A percentile compares a stretch with the other conserved stretches of the same genome.
Evolutionary conservation across 2,329 filamentous ascomycete species (phyloP).

Genomic region (Magnaporthales sp.): DNA sequence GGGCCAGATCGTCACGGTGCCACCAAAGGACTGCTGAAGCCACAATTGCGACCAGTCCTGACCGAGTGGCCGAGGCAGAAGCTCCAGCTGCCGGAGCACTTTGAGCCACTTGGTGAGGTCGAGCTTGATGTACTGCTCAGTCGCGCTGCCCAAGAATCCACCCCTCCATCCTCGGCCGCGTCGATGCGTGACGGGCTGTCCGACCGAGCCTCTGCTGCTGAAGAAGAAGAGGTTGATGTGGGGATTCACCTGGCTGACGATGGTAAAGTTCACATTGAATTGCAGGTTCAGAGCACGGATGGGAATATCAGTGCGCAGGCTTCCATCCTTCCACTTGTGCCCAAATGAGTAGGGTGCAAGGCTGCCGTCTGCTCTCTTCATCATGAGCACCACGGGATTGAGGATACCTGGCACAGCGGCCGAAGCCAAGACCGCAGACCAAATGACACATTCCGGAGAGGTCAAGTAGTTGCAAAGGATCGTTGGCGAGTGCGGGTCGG

Average conservation of each 20-base stretch:
- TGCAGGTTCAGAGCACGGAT: conserved; percentile 89
- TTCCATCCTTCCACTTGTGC: conserved; percentile 99
- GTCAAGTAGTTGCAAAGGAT: conserved; percentile 95
- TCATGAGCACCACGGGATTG: conserved; percentile 88
- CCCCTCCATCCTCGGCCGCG: conserved; percentile 92
- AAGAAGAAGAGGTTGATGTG: conserved; percentile 99
- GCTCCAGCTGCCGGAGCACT: conserved; percentile 83
- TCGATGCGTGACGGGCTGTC: conserved; percentile 87
- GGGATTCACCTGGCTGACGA: conserved; percentile 83
- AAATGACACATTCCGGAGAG: conserved; percentile 93
- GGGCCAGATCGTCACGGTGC: conserved; percentile 95
- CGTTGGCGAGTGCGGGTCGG: conserved; percentile 84
- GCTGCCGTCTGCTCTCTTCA: conserved; percentile 70
- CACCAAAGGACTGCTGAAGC: conserved; percentile 80
- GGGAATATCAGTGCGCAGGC: conserved; percentile 87
- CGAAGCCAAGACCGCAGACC: conserved; percentile 91
- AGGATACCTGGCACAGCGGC: conserved; percentile 93
- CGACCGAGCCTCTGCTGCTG: conserved; percentile 83
- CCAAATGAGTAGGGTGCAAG: conserved; percentile 90
- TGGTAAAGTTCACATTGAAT: conserved; percentile 97
- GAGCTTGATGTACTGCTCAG: conserved; percentile 91
- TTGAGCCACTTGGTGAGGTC: conserved; percentile 98
- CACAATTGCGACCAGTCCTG: conserved; percentile 97
- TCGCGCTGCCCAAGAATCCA: conserved; percentile 84
- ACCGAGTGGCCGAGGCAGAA: conserved; percentile 80